Conservation (phyloP, 1,284 basidiomycete species). For the Malassezia pachydermatis region DNA sequence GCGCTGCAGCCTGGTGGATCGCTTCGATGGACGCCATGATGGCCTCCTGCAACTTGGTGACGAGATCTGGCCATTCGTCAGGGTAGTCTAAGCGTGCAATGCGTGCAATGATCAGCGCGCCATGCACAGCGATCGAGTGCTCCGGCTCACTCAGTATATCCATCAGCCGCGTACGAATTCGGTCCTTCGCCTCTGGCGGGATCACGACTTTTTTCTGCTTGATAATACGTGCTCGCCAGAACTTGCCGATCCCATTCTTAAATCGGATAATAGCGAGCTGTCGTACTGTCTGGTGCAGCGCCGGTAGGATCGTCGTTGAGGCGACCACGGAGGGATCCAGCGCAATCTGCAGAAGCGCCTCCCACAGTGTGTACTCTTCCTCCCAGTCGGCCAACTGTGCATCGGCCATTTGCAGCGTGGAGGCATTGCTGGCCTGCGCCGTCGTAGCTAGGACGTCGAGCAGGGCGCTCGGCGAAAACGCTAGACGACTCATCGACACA, state of each 20-base stretch:
- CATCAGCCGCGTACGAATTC: slow-evolving; percentile 29
- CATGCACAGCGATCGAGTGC: slow-evolving; percentile 35
- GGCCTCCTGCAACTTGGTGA: slow-evolving; percentile 29
- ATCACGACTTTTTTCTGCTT: slow-evolving; percentile 32
- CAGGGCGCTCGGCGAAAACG: slow-evolving; percentile 4
- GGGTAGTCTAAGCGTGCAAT: slow-evolving; percentile 44
- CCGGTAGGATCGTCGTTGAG: slow-evolving; percentile 9
- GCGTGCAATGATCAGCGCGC: slow-evolving; percentile 34
- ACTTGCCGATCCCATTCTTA: slow-evolving; percentile 46
- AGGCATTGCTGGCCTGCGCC: neutral
- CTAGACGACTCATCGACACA: neutral
- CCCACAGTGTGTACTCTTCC: slow-evolving; percentile 29
- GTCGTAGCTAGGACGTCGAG: slow-evolving; percentile 4
- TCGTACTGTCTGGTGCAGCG: no score
- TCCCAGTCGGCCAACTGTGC: slow-evolving; percentile 35
- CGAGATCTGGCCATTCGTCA: slow-evolving; percentile 37
- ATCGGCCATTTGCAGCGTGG: slow-evolving; percentile 13
- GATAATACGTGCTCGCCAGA: slow-evolving; percentile 39
- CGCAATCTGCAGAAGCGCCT: slow-evolving; percentile 33
- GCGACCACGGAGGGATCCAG: slow-evolving; percentile 18
- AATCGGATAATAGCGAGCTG: slow-evolving; percentile 43
- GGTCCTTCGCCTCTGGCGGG: slow-evolving; percentile 28
- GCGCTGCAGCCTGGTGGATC: slow-evolving; percentile 16
- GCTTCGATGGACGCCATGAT: slow-evolving; percentile 18
- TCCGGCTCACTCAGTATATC: slow-evolving; percentile 36